Conservation (phyloP, 108 stramenopile genomes). For the Poteriospumella lacustris region DNA sequence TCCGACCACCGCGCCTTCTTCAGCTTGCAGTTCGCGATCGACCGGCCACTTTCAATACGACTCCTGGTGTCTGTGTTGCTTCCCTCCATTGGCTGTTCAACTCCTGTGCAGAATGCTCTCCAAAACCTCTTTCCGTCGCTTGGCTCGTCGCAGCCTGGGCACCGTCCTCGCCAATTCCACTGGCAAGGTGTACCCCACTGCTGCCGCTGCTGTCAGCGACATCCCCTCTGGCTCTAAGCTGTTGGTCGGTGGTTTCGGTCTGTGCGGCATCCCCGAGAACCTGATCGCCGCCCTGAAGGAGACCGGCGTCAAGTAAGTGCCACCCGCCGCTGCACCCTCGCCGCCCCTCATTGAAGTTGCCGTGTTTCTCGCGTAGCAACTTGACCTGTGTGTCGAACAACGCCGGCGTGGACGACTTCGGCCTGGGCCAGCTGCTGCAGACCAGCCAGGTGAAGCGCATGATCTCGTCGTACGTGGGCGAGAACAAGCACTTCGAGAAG, state of each 20-base stretch:
- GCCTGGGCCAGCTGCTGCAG: constrained; percentile 69
- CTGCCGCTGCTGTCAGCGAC: neutral
- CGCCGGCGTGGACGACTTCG: constrained; percentile 71
- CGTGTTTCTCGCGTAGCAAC: constrained; percentile 27
- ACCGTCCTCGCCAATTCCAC: too few relatives aligned
- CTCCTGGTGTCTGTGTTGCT: too few relatives aligned
- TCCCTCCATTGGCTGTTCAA: too few relatives aligned
- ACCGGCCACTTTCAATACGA: too few relatives aligned
- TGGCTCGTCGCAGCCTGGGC: too few relatives aligned
- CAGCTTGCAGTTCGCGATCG: too few relatives aligned
- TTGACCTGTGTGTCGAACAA: constrained; percentile 75
- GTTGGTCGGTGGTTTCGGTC: constrained; percentile 49
- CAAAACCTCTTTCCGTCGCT: too few relatives aligned
- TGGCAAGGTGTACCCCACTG: neutral
- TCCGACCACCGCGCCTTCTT: too few relatives aligned
- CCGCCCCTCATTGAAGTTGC: neutral
- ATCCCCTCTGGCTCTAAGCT: neutral
- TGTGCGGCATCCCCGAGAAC: constrained; percentile 53
- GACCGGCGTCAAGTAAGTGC: constrained; percentile 38
- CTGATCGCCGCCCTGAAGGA: constrained; percentile 40
- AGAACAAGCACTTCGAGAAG: constrained; percentile 78
- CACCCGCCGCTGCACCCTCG: neutral
- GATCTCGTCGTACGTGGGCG: constrained; percentile 79
- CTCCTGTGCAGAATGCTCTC: too few relatives aligned
- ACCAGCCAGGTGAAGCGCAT: constrained; percentile 73